Base-by-base conservation (phyloP, 2,329 filamentous ascomycete species). In the Lachnellula willkommii region DNA sequence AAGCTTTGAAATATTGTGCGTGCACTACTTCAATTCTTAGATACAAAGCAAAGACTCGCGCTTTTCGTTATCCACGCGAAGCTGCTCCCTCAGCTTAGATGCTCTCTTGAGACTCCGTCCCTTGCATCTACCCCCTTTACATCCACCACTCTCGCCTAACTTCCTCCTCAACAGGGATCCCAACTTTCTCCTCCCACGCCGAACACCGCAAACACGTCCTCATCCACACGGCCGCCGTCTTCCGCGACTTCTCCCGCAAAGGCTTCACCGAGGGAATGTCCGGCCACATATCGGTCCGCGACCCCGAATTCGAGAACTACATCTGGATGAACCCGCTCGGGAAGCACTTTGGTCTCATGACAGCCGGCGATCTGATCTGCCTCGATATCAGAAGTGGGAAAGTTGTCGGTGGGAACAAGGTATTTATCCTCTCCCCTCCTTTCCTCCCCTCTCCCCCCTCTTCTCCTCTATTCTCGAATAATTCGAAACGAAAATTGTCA, bases 321-420 rank as follows among this genome's bases (percentile, higher is more conserved):
- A 85, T 87, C 70, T 90, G 87, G 87, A 89, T 87, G 67, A 89
- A 82, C 72, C 85, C 71, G 55, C 72, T 88, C 1, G 84, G 81
- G 2, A 75, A 77, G 14, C 84, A 88, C 67, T 89, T 88, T 65
- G 84, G 78, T 4, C 71, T 85, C 57, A 74, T 89, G 50, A 82
- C 80, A 58, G 82, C 84, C 0, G 79, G 76, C 1, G 85, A 89
- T 66, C 83, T 89, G 79, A 80, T 89, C 48, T 78, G 85, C 45
- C 77, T 89, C 2, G 80, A 88, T 60, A 75, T 82, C 52, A 69
- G 78, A 11, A 67, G 56, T 14, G 86, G 85, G n/a, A 78, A 79
- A 15, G 77, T 85, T 9, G 77, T 87, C 5, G 84, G 82, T 15
- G 85, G 85, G 1, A 85, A 86, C 64, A 76, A 73, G 56, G 67